Percentiles rank a stretch among this genome's conserved stretches.
These are phyloP conservation scores for Pelargonium myrrhifolium DNA, from an alignment of 441 rosid species.

Conservation along the genomic window DNA sequence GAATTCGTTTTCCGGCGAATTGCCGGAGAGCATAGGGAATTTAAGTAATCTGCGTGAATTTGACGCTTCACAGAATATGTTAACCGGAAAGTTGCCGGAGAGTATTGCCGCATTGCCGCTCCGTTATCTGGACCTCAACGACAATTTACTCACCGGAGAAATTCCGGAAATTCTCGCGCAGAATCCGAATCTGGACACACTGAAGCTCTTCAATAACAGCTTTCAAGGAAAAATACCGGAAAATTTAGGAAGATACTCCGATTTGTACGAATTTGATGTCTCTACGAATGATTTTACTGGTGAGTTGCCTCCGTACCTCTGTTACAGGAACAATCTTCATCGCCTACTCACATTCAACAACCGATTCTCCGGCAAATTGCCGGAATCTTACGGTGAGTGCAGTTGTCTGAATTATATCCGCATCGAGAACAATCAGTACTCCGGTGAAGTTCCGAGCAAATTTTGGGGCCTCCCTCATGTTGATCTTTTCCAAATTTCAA, in stretches of 20 bases:
- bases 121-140: conserved; percentile 40
- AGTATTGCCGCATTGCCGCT: conserved; percentile 38
- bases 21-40: conserved; percentile 47
- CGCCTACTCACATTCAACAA: conserved; percentile 35
- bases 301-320: conserved; percentile 46
- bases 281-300: conserved; percentile 49
- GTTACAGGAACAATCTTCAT: conserved; percentile 34
- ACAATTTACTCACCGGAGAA: conserved; percentile 46
- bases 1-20: conserved; percentile 38
- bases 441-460: conserved; percentile 41
- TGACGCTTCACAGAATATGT: conserved; percentile 55
- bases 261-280: conserved; percentile 40
- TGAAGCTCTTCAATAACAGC: conserved; percentile 64
- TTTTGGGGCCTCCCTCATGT: conserved; percentile 46
- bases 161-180: conserved; percentile 39
- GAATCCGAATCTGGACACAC: conserved; percentile 36
- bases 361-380: conserved; percentile 41
- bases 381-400: conserved; percentile 47
- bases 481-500: conserved; percentile 31
- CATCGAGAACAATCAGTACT: conserved; percentile 36
- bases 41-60: conserved; percentile 30
- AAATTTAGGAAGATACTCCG: conserved; percentile 45
- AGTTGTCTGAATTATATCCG: conserved; percentile 38
- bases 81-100: conserved; percentile 40
- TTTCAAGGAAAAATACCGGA: conserved; percentile 49